Evolutionary conservation across 352 stramenopile species (phyloP), one percentile per base, ranked within the genome.

Genomic region (Pythium inflatum): DNA sequence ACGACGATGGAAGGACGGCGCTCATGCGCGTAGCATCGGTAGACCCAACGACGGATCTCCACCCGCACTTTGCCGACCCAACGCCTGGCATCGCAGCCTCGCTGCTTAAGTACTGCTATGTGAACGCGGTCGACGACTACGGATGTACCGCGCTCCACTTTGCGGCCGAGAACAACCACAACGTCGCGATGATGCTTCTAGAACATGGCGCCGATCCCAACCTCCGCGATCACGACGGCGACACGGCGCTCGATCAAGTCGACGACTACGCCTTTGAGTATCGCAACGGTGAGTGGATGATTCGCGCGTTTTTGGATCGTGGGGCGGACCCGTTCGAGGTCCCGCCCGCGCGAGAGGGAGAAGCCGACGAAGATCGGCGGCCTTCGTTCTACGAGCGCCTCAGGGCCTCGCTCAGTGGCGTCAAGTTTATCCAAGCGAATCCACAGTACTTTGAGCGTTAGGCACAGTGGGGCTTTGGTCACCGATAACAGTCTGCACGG

Each of bases 91-190:
- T 62, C n/a, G 54, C 38, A 8, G 18, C 0, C 5, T 25, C 38
- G 13, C 41, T 64, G 27, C 38, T 64, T 8, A 25, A 33, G 28
- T 24, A 25, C 28, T 49, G 41, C 25, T 18, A 64, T n/a, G 45
- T 54, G 2, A 24, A 54, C 16, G 20, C 45, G 20, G 43, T 18
- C 5, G 56, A 64, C 28, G 18, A 11, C 14, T n/a, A 8, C 5
- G 55, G 38, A 25, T 40, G 55, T 18, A 62, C 55, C 4, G 55
- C 55, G 6, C 50, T 58, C 9, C 50, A 58, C 50, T 43, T 24
- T 22, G 50, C 50, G 16, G n/a, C 20, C 3, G 6, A 28, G 16
- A 2, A 5, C 3, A 58, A 58, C 20, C 41, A 1, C 3, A 2
- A 36, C 27, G 31, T 41, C 4, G 28, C 49, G 28, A 25, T 3